Conservation (phyloP, 2,329 filamentous ascomycete species). For the Verticillium dahliae region DNA sequence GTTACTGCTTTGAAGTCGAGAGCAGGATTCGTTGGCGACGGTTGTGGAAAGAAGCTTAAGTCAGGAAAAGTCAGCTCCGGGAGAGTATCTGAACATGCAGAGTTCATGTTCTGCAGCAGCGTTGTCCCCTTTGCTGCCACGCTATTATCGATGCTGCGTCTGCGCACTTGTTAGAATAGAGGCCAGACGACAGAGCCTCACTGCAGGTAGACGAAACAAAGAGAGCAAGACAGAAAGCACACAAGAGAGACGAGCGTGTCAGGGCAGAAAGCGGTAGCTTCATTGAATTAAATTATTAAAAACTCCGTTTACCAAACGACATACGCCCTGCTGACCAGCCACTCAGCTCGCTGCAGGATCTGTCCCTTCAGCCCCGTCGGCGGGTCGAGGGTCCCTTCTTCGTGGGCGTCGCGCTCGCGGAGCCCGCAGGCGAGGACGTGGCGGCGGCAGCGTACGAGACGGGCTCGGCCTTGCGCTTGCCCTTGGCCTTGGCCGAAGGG, state of each 20-base stretch:
- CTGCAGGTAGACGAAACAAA: no score
- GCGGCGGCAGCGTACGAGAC: constrained; percentile 13
- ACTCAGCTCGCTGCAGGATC: not conserved
- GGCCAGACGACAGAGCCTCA: no score
- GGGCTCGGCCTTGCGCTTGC: constrained; percentile 24
- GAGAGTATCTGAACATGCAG: no score
- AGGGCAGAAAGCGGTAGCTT: not conserved
- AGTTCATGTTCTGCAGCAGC: no score
- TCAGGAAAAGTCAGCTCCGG: no score
- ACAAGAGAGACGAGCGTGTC: not conserved
- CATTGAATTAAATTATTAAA: not conserved
- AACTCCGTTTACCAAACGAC: not conserved
- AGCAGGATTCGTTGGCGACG: no score
- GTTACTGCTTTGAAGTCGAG: no score
- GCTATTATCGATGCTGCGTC: no score
- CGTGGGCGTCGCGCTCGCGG: constrained; percentile 17
- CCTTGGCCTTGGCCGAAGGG: constrained; percentile 39
- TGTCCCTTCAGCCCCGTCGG: constrained; percentile 28
- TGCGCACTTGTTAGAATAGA: no score
- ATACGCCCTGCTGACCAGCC: not conserved
- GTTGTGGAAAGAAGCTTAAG: no score
- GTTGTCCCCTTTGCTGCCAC: no score
- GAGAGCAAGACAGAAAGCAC: not conserved
- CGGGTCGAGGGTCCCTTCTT: constrained; percentile 37
- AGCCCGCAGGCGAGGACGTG: constrained; percentile 18